These are phyloP conservation scores for Primulina eburnea DNA, from an alignment of 257 asterid genomes.

Conservation along the genomic window DNA sequence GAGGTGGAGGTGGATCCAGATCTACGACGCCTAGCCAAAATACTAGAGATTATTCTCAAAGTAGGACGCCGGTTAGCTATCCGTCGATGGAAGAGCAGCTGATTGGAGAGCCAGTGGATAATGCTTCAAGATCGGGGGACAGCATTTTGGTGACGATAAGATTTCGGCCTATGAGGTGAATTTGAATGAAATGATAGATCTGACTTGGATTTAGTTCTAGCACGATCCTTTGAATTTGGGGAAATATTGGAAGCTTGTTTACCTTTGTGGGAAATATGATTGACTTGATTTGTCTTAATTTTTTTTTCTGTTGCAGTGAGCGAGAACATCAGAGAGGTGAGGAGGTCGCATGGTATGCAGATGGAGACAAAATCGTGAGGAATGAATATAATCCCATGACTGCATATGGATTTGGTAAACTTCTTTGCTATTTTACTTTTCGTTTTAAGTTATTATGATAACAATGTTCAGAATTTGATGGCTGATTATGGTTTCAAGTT, in stretches of 20 bases:
- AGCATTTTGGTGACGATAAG: slow-evolving; percentile 69
- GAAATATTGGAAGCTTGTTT: slow-evolving; percentile 24
- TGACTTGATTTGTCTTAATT: slow-evolving; percentile 25
- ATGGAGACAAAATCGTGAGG: slow-evolving; percentile 76
- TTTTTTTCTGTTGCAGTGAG: slow-evolving; percentile 50
- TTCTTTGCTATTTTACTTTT: slow-evolving; percentile 16
- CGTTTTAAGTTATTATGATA: slow-evolving; percentile 20
- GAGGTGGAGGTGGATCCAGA: slow-evolving; percentile 39
- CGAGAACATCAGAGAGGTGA: slow-evolving; percentile 93
- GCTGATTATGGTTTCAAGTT: slow-evolving; percentile 10
- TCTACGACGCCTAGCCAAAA: slow-evolving; percentile 47
- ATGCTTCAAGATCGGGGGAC: slow-evolving; percentile 51
- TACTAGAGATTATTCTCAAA: slow-evolving; percentile 32
- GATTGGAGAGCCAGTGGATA: slow-evolving; percentile 42
- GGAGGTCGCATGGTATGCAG: slow-evolving; percentile 90
- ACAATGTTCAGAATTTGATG: slow-evolving; percentile 25
- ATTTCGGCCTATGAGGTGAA: slow-evolving; percentile 69
- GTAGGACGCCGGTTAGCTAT: slow-evolving; percentile 50
- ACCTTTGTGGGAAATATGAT: slow-evolving; percentile 29
- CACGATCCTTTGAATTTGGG: slow-evolving; percentile 18
- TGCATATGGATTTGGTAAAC: slow-evolving; percentile 87
- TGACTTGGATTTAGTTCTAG: slow-evolving; percentile 26
- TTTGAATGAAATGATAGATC: slow-evolving; percentile 33
- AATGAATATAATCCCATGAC: slow-evolving; percentile 84
- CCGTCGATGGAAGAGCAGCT: slow-evolving; percentile 51